Percentiles rank a stretch among this genome's conserved stretches.
Evolutionary conservation across 257 asterid genomes (phyloP).

Genomic region (Solanum pimpinellifolium): DNA sequence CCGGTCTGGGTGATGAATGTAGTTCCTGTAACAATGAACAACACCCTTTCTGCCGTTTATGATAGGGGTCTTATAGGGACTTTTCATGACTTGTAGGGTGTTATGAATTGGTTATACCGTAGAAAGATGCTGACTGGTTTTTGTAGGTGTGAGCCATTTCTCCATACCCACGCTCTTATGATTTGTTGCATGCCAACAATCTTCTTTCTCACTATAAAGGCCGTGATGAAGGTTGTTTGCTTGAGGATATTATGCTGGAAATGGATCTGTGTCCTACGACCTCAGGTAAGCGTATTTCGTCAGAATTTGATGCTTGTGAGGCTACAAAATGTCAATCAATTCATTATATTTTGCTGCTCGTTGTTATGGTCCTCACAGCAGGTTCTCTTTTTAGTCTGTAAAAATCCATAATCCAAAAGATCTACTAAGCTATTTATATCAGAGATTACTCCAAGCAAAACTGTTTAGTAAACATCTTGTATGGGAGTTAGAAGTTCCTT

Average conservation of each 20-base stretch:
- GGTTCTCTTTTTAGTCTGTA: neutral
- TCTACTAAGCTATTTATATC: neutral
- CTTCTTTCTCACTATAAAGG: slow-evolving; percentile 51
- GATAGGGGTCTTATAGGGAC: slow-evolving; percentile 70
- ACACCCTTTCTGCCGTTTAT: slow-evolving; percentile 70
- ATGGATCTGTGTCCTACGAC: slow-evolving; percentile 77
- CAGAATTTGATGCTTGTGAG: neutral
- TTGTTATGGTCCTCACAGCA: neutral
- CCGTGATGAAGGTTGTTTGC: slow-evolving; percentile 57
- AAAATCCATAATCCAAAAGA: neutral
- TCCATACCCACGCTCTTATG: slow-evolving; percentile 91
- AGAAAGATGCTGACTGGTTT: neutral
- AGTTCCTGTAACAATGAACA: slow-evolving; percentile 49
- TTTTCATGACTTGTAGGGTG: slow-evolving; percentile 77
- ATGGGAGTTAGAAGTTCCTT: neutral
- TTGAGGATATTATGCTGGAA: slow-evolving; percentile 82
- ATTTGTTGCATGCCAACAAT: slow-evolving; percentile 40
- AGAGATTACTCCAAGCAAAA: neutral
- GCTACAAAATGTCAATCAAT: neutral
- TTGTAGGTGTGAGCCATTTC: slow-evolving; percentile 78
- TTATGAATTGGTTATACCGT: neutral
- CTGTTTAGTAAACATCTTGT: neutral
- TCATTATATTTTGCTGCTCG: neutral
- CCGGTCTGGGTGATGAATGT: slow-evolving; percentile 87
- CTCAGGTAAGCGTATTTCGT: slow-evolving; percentile 37